These are phyloP conservation scores for Magnaporthiopsis poae DNA, from an alignment of 2,329 filamentous ascomycete species.

Conservation along the genomic window DNA sequence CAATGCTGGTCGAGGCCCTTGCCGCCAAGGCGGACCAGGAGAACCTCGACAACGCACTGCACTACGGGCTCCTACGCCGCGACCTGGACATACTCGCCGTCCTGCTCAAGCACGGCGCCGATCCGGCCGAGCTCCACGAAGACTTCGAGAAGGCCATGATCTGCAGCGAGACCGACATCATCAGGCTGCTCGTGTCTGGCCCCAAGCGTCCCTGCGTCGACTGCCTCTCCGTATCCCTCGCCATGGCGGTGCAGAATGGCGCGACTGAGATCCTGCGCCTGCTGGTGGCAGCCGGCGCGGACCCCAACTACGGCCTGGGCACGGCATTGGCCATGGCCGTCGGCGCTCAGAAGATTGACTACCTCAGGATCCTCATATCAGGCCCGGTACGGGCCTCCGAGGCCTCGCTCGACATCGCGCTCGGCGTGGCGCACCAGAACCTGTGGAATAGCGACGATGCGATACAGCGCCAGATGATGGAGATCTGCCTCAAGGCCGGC, in stretches of 20 bases:
- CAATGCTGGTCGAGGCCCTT: constrained; percentile 16
- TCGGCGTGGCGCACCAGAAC: constrained; percentile 13
- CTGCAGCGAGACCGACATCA: constrained; percentile 13
- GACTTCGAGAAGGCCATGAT: constrained; percentile 19
- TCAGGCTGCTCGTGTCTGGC: constrained; percentile 16
- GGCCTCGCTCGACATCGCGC: constrained; percentile 16
- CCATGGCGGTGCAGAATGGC: constrained; percentile 17
- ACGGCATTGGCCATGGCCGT: constrained; percentile 16
- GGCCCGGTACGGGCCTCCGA: constrained; percentile 15
- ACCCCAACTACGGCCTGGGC: constrained; percentile 18
- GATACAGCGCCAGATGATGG: constrained; percentile 13
- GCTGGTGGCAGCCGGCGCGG: constrained; percentile 17
- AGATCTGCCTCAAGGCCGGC: constrained; percentile 16
- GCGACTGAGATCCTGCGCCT: constrained; percentile 14
- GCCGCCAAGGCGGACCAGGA: constrained; percentile 19
- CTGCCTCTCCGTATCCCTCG: constrained; percentile 17
- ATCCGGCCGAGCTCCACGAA: constrained; percentile 17
- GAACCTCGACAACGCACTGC: constrained; percentile 19
- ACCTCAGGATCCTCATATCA: constrained; percentile 16
- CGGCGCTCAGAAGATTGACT: constrained; percentile 14
- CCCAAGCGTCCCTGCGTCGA: constrained; percentile 17
- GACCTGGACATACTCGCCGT: constrained; percentile 16
- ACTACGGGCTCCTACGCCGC: constrained; percentile 16
- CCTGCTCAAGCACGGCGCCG: constrained; percentile 18
- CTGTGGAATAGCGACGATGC: constrained; percentile 11